These are phyloP conservation scores for Histomonas meleagridis DNA, from an alignment of 208 protist species.

Conservation along the genomic window DNA sequence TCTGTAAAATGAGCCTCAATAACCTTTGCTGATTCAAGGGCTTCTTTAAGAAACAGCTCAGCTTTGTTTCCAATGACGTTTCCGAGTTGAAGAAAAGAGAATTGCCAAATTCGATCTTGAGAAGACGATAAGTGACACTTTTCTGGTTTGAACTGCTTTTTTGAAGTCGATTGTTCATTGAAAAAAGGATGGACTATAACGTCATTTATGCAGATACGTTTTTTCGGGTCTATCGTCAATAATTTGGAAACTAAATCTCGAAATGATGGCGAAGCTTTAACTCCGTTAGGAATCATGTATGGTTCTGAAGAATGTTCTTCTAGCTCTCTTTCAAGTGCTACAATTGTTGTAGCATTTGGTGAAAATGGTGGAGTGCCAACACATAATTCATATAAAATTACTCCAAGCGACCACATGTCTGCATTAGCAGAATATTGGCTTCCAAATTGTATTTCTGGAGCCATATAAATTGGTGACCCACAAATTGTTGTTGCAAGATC, in stretches of 20 bases:
- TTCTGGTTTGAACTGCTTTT: no score
- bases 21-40: neutral
- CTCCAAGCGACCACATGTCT: conserved; percentile 15
- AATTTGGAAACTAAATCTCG: neutral
- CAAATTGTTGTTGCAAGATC: conserved; percentile 24
- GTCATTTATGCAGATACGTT: neutral
- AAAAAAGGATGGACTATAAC: neutral
- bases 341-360: neutral
- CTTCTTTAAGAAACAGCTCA: neutral
- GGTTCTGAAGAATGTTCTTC: neutral
- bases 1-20: neutral
- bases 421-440: neutral
- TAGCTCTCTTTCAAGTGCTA: neutral
- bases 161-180: neutral
- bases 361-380: neutral
- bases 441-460: conserved; percentile 23
- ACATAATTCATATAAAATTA: conserved; percentile 28
- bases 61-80: neutral
- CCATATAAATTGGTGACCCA: conserved; percentile 37
- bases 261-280: neutral
- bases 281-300: neutral
- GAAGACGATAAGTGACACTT: neutral
- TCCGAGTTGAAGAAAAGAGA: neutral
- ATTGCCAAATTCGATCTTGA: neutral
- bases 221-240: neutral